Evolutionary conservation across 179 eudicot genomes (phyloP).

Genomic region (Drosera spatulata): DNA sequence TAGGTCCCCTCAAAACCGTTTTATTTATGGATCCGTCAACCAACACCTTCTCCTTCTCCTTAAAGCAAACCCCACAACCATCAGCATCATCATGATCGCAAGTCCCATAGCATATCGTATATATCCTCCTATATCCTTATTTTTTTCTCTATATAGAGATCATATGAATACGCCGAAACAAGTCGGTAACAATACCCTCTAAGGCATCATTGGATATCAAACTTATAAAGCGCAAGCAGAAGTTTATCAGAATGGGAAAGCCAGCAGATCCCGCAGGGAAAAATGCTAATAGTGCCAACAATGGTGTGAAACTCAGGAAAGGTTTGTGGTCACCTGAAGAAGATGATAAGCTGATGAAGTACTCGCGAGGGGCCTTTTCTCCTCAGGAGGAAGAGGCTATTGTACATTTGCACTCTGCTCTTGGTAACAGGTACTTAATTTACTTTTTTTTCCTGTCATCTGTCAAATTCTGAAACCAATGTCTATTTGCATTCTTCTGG

Average conservation of each 20-base stretch:
- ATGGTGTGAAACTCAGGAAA: constrained; percentile 14
- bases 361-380: constrained; percentile 25
- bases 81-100: not conserved
- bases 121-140: not conserved
- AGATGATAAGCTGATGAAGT: constrained; percentile 6
- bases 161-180: too few relatives aligned
- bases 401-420: constrained; percentile 18
- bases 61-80: constrained; percentile 6
- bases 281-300: not conserved
- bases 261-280: not conserved
- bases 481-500: too few relatives aligned
- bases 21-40: constrained; percentile 47
- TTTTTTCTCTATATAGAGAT: too few relatives aligned
- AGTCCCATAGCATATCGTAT: not conserved
- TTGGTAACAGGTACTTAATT: constrained; percentile 23
- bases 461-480: not conserved
- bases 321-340: constrained; percentile 28
- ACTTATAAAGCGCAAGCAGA: not conserved
- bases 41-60: constrained; percentile 23
- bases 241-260: not conserved
- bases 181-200: too few relatives aligned
- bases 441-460: not conserved
- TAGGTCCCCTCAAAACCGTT: constrained; percentile 41
- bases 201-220: not conserved
- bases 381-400: constrained; percentile 21